phyloP scores from a whole-genome alignment of 1,284 basidiomycete species.

The Cutaneotrichosporon sp. region DNA sequence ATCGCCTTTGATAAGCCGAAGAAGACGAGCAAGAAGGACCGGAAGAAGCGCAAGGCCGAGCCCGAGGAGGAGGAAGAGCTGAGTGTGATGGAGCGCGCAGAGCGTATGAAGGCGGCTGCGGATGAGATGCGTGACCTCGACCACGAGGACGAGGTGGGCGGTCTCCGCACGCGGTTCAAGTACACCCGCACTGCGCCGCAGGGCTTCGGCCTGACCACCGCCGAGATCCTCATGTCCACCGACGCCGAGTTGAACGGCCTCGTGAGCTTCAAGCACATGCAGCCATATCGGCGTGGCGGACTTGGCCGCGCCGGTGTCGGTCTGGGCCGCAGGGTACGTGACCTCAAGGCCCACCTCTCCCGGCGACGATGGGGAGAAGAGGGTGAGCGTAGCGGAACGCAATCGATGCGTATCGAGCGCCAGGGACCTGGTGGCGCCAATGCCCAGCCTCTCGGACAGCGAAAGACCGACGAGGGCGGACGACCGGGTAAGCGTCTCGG shows the following conservation, averaged over 20 bases:
- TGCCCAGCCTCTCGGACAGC: conserved; percentile 19
- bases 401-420: conserved; percentile 3
- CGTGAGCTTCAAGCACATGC: conserved; percentile 82
- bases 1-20: conserved; percentile 48
- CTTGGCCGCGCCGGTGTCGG: conserved; percentile 60
- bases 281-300: conserved; percentile 71
- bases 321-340: conserved; percentile 68
- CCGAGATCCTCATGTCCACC: conserved; percentile 87
- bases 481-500: conserved; percentile 51
- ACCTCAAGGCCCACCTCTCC: conserved; percentile 65
- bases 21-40: conserved; percentile 60
- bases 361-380: conserved; percentile 56
- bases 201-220: conserved; percentile 71
- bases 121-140: conserved; percentile 86
- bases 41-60: conserved; percentile 51
- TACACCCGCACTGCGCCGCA: conserved; percentile 73
- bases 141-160: conserved; percentile 94
- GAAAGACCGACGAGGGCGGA: conserved; percentile 20
- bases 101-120: conserved; percentile 78
- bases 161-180: conserved; percentile 88
- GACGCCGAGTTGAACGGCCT: conserved; percentile 91
- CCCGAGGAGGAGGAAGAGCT: conserved; percentile 59
- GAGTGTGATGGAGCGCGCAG: conserved; percentile 79
- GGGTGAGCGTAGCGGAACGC: conserved; percentile 21
- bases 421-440: conserved; percentile 19